Conservation (phyloP, 768 basidiomycete genomes). For the Butyriboletus loyo region DNA sequence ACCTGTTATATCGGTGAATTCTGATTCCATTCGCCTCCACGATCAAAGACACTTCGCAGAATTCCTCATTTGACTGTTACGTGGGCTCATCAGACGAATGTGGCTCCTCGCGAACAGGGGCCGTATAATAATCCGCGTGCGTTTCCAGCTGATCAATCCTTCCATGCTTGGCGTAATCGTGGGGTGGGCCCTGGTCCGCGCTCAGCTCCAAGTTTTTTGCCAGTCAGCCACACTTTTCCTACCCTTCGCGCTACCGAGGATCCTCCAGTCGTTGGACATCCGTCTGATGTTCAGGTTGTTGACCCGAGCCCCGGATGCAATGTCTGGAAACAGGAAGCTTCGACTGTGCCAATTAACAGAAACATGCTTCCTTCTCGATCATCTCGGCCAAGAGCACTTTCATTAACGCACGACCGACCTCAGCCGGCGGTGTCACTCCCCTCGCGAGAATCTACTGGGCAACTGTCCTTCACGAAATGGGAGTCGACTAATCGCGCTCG, state of each 20-base stretch:
- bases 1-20: neutral
- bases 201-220: slow-evolving; percentile 13
- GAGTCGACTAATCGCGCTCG: slow-evolving; percentile 23
- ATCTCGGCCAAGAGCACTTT: slow-evolving; percentile 29
- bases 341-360: neutral
- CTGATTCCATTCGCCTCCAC: neutral
- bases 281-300: neutral
- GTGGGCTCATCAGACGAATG: slow-evolving; percentile 68
- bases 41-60: slow-evolving; percentile 59
- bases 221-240: slow-evolving; percentile 16
- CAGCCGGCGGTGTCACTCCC: slow-evolving; percentile 15
- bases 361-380: slow-evolving; percentile 6
- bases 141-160: slow-evolving; percentile 2
- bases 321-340: slow-evolving; percentile 14
- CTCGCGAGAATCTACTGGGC: slow-evolving; percentile 28
- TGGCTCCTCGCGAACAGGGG: slow-evolving; percentile 15
- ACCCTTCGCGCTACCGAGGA: slow-evolving; percentile 4
- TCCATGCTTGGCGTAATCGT: slow-evolving; percentile 22
- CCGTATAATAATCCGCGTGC: slow-evolving; percentile 9
- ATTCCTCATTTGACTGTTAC: slow-evolving; percentile 72
- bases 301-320: slow-evolving; percentile 1
- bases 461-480: slow-evolving; percentile 27
- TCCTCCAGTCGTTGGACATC: neutral
- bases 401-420: slow-evolving; percentile 27
- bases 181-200: slow-evolving; percentile 3